Conservation (phyloP, 805 yeast genomes). For the Lachancea thermotolerans region DNA sequence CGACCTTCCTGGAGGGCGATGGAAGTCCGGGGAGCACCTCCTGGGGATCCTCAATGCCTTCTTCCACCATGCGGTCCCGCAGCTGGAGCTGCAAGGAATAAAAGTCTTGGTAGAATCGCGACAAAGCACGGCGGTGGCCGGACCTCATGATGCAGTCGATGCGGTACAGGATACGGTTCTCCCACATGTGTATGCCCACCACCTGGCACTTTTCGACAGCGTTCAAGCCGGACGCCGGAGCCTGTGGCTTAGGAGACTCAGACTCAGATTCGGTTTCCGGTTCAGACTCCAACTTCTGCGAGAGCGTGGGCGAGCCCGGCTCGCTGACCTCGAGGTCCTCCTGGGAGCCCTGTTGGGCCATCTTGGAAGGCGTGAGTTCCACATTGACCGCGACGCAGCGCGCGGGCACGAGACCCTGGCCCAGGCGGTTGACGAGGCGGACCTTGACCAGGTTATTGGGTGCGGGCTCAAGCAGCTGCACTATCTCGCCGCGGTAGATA, state of each 20-base stretch:
- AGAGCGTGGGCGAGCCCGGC: background rate
- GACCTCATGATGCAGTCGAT: slow-evolving; percentile 11
- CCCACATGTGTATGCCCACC: slow-evolving; percentile 10
- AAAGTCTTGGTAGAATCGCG: slow-evolving; percentile 19
- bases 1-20: slow-evolving; percentile 4
- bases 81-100: slow-evolving; percentile 18
- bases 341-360: background rate
- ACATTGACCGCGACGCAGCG: slow-evolving; percentile 8
- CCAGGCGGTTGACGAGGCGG: slow-evolving; percentile 6
- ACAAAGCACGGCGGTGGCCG: slow-evolving; percentile 9
- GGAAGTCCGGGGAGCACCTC: slow-evolving; percentile 7
- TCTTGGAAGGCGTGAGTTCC: slow-evolving; percentile 1
- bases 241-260: background rate
- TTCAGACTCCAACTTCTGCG: background rate
- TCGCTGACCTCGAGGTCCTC: background rate
- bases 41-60: background rate
- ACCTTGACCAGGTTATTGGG: slow-evolving; percentile 10
- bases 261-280: background rate
- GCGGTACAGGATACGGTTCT: slow-evolving; percentile 15
- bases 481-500: slow-evolving; percentile 10
- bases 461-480: slow-evolving; percentile 5
- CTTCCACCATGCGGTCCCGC: slow-evolving; percentile 2
- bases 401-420: slow-evolving; percentile 10
- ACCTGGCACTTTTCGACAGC: slow-evolving; percentile 7
- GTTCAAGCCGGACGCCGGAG: background rate